Conservation (phyloP, 1,284 basidiomycete species). For the Coniferiporia sulphurascens region DNA sequence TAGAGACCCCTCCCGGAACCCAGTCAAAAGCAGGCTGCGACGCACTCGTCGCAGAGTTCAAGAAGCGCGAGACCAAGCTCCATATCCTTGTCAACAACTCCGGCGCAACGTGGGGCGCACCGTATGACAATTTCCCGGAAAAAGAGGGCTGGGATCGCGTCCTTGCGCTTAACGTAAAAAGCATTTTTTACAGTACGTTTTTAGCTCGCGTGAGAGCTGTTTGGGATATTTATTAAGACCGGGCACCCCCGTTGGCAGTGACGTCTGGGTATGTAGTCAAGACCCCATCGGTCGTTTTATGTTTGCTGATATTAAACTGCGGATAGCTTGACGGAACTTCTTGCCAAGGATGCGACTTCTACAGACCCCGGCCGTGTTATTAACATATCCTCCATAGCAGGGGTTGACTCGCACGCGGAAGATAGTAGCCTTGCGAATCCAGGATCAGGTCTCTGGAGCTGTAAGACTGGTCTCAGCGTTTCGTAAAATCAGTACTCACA, state of each 20-base stretch:
- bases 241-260: constrained; percentile 35
- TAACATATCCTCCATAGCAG: constrained; percentile 77
- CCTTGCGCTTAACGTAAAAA: constrained; percentile 76
- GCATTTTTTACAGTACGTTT: constrained; percentile 68
- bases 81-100: constrained; percentile 82
- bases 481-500: no score
- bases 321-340: constrained; percentile 51
- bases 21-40: constrained; percentile 81
- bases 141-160: constrained; percentile 82
- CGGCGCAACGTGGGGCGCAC: constrained; percentile 76
- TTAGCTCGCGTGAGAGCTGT: background rate
- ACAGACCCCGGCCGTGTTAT: constrained; percentile 71
- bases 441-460: constrained; percentile 77
- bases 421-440: constrained; percentile 47
- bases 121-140: constrained; percentile 70
- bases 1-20: background rate
- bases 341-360: constrained; percentile 63
- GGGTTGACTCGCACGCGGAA: constrained; percentile 48
- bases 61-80: constrained; percentile 62
- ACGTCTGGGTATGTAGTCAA: constrained; percentile 51
- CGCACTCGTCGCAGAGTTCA: constrained; percentile 63
- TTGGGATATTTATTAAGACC: no score
- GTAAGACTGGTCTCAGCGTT: constrained; percentile 39
- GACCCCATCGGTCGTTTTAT: no score
- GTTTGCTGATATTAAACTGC: no score